phyloP scores from a whole-genome alignment of 805 yeast species.

The Suhomyces xylopsoci region DNA sequence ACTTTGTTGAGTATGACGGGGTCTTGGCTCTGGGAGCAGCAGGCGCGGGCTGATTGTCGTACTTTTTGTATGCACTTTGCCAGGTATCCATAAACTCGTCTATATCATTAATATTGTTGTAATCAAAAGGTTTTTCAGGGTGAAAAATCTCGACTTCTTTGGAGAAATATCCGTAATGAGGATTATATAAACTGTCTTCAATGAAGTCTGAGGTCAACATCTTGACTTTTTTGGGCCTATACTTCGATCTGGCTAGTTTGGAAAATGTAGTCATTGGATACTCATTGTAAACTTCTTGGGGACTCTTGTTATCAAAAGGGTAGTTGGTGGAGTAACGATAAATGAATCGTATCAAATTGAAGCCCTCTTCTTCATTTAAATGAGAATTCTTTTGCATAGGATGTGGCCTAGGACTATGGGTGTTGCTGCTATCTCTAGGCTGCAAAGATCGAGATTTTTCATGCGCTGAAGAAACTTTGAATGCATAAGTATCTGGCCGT shows the following conservation, averaged over 20 bases:
- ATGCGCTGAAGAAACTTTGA: conserved; percentile 30
- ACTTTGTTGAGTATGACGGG: not conserved
- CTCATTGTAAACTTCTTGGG: conserved; percentile 37
- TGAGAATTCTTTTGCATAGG: conserved; percentile 21
- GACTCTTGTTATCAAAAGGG: conserved; percentile 36
- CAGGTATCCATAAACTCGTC: conserved; percentile 71
- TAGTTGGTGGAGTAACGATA: conserved; percentile 41
- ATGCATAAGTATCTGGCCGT: conserved; percentile 45
- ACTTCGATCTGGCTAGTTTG: conserved; percentile 28
- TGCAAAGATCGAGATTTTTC: conserved; percentile 16
- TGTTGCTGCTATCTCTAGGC: not conserved
- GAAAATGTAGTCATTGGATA: conserved; percentile 34
- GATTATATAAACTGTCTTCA: conserved; percentile 81
- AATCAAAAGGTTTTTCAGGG: conserved; percentile 62
- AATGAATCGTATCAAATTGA: conserved; percentile 33
- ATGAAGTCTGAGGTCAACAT: conserved; percentile 80
- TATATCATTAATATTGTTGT: conserved; percentile 51
- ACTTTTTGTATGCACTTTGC: conserved; percentile 58
- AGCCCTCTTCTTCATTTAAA: conserved; percentile 7
- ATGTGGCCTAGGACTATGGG: conserved; percentile 12
- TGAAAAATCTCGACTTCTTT: conserved; percentile 76
- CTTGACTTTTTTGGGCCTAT: conserved; percentile 59
- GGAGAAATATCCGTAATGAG: conserved; percentile 77
- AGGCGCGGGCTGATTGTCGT: conserved; percentile 27
- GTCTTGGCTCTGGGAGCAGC: not conserved